Evolutionary conservation across 2,329 filamentous ascomycete genomes (phyloP).

Genomic region (Aspergillus brasiliensis): DNA sequence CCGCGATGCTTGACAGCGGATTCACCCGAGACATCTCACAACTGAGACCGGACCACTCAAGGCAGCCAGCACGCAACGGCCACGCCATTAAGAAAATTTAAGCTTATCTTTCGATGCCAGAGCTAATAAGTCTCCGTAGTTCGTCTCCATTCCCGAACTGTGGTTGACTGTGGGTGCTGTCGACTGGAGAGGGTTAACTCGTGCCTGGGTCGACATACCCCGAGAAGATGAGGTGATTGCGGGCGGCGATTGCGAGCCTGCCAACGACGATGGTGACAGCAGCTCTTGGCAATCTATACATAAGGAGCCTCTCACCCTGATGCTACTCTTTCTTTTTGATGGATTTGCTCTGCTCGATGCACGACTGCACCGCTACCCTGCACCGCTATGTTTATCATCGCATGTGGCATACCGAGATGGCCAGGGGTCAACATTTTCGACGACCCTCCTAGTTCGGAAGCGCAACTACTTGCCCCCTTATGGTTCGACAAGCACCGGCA

Average conservation of each 20-base stretch:
- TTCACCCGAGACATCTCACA: slow-evolving; percentile 17
- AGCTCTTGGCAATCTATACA: slow-evolving; percentile 23
- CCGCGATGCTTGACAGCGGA: slow-evolving; percentile 27
- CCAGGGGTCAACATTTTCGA: background rate
- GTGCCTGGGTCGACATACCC: slow-evolving; percentile 16
- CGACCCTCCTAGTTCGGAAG: background rate
- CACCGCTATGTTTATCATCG: background rate
- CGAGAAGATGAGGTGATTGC: slow-evolving; percentile 35
- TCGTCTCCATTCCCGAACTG: background rate
- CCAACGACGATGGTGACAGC: slow-evolving; percentile 17
- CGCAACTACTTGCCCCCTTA: background rate
- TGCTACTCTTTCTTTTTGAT: background rate
- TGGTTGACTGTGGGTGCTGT: background rate
- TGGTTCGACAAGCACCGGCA: background rate
- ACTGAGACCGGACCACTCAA: slow-evolving; percentile 13
- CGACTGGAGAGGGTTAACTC: background rate
- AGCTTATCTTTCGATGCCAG: slow-evolving; percentile 22
- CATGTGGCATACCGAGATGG: background rate
- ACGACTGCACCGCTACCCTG: background rate
- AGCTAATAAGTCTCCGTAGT: slow-evolving; percentile 2
- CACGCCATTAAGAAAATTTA: slow-evolving; percentile 20
- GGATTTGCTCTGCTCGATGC: background rate
- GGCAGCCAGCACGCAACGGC: slow-evolving; percentile 8
- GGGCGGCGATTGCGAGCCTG: slow-evolving; percentile 33
- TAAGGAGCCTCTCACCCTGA: slow-evolving; percentile 14